Evolutionary conservation across 495 filamentous ascomycete genomes (phyloP).

Genomic region (Bacidia gigantensis): DNA sequence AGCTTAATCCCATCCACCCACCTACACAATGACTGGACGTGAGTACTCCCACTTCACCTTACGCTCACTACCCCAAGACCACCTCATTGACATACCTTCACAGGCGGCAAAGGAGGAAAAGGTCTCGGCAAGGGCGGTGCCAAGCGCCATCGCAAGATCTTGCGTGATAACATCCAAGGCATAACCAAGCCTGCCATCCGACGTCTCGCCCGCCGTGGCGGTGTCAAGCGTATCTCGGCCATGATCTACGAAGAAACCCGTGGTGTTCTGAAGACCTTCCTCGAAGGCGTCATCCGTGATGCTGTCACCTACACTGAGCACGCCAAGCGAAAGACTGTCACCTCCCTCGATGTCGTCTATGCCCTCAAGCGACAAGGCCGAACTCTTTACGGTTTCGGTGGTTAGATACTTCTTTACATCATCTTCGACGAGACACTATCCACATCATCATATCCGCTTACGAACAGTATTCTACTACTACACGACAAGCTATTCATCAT

Average conservation of each 20-base stretch:
- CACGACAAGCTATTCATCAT: conserved; percentile 6
- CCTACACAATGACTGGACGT: conserved; percentile 57
- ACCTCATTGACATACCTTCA: conserved; percentile 30
- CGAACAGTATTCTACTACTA: conserved; percentile 10
- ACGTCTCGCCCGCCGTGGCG: conserved; percentile 98
- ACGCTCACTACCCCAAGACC: conserved; percentile 13
- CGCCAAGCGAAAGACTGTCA: conserved; percentile 98
- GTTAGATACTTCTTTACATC: conserved; percentile 45
- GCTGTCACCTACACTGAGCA: conserved; percentile 99
- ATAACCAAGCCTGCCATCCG: conserved; percentile 99
- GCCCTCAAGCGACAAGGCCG: conserved; percentile 92
- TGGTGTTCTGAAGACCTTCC: conserved; percentile 99
- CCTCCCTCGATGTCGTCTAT: conserved; percentile 93
- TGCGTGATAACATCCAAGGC: conserved; percentile 96
- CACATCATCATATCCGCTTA: conserved; percentile 10
- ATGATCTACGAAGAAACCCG: conserved; percentile 99
- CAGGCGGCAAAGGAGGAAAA: conserved; percentile 95
- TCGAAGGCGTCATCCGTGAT: conserved; percentile 99
- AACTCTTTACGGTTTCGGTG: conserved; percentile 98
- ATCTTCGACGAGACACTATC: background rate
- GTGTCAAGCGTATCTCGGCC: conserved; percentile 99
- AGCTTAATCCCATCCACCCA: conserved; percentile 22
- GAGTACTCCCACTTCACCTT: conserved; percentile 27
- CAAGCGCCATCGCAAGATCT: conserved; percentile 93
- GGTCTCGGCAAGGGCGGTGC: conserved; percentile 94